phyloP scores from a whole-genome alignment of 768 basidiomycete species.

The Boletus pseudo-olivaceus region DNA sequence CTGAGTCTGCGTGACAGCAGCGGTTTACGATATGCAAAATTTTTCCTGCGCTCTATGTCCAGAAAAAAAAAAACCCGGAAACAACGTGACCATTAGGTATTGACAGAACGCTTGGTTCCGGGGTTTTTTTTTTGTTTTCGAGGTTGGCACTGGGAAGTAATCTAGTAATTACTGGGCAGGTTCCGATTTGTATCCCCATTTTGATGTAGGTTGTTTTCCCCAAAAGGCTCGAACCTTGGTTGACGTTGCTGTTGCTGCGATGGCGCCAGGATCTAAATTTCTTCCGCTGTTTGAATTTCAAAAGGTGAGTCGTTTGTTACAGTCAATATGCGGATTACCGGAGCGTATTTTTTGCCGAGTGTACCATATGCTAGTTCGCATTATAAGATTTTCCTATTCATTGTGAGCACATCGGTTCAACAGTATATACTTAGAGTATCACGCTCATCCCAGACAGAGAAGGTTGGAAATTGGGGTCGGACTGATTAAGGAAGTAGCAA shows the following conservation, averaged over 20 bases:
- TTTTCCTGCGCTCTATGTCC: constrained; percentile 28
- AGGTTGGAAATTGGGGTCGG: constrained; percentile 13
- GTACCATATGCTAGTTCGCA: too few relatives aligned
- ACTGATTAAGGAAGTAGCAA: constrained; percentile 20
- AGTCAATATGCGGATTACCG: background rate
- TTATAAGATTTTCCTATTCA: background rate
- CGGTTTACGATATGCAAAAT: constrained; percentile 19
- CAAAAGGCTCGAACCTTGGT: constrained; percentile 20
- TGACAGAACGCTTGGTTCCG: constrained; percentile 17
- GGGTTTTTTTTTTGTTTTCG: constrained; percentile 1
- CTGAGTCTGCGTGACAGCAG: constrained; percentile 13
- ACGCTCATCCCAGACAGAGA: background rate
- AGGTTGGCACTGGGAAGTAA: constrained; percentile 5
- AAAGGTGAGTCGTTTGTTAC: background rate
- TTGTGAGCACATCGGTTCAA: background rate
- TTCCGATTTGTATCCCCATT: constrained; percentile 12
- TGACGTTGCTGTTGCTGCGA: constrained; percentile 17
- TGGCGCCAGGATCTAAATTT: background rate
- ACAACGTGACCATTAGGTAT: constrained; percentile 14
- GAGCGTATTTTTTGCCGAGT: background rate
- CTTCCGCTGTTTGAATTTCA: background rate
- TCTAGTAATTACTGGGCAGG: constrained; percentile 2
- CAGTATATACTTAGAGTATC: background rate
- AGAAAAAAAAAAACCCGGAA: constrained; percentile 6
- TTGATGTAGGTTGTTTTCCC: constrained; percentile 7